Evolutionary conservation across 2,329 filamentous ascomycete species (phyloP), one percentile per base, ranked within the genome.

Genomic region (Corinectria fuckeliana): DNA sequence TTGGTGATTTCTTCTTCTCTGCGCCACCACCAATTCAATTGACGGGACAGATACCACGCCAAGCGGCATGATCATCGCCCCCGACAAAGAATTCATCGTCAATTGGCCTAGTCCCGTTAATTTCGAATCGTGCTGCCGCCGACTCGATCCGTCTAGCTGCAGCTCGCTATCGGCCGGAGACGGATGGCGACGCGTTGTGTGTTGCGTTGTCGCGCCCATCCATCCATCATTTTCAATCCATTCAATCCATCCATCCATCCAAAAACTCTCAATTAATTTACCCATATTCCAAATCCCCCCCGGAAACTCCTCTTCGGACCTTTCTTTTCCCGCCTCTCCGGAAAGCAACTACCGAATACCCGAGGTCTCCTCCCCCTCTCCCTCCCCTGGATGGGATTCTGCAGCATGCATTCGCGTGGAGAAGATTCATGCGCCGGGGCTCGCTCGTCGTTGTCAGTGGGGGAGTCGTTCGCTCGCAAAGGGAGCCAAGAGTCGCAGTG

Each of bases 101-200:
- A 23, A 16, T 3, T 25, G n/a, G 42, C 25, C 42, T 28, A 25
- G 23, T 36, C 25, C 18, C 14, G 23, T 26, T 45, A 11, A 56
- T 58, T 64, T 58, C n/a, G n/a, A 34, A 66, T 64, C 61, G 55
- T 49, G 25, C 44, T 54, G 25, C 48, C 21, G 32, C 50, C 48
- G 63, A 59, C 63, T 52, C 41, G 58, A 64, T 64, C 50, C 42
- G 58, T 48, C 62, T 67, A 67, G 67, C 59, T 69, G 67, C 67
- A 69, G 61, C 45, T 64, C 58, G 51, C 54, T 61, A 65, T 65
- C 63, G 63, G 63, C 63, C 51, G 47, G 57, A 68, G 59, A 60
- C 63, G 59, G 25, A 18, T 25, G 42, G 25, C 42, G 36, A n/a
- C 8, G 36, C 21, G n/a, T 18, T 26, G 7, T 39, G 25, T 25